Evolutionary conservation across 305 asterid genomes (phyloP).

Genomic region (Fraxinus sp.): DNA sequence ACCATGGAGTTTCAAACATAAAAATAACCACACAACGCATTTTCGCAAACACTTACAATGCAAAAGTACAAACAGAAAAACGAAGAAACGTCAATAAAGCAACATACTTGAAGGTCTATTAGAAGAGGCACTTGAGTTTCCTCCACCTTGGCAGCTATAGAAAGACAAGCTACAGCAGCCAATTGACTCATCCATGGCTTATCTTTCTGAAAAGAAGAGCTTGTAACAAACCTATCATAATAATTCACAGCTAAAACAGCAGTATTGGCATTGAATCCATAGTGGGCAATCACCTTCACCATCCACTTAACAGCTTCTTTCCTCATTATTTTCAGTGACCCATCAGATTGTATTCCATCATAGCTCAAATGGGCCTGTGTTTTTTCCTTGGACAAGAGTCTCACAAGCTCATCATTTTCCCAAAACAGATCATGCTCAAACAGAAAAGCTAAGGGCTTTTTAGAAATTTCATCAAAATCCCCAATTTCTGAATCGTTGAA

Average conservation of each 20-base stretch:
- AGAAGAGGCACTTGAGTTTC: constrained; percentile 80
- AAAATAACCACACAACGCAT: constrained; percentile 18
- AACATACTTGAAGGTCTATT: constrained; percentile 74
- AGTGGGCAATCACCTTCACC: constrained; percentile 53
- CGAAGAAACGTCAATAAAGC: neutral
- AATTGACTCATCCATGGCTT: constrained; percentile 95
- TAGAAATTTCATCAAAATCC: constrained; percentile 31
- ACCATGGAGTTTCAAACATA: neutral
- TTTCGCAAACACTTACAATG: constrained; percentile 38
- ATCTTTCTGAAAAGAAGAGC: constrained; percentile 63
- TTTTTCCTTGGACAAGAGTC: constrained; percentile 57
- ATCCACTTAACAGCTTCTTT: constrained; percentile 69
- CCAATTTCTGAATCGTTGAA: constrained; percentile 33
- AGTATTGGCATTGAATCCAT: constrained; percentile 61
- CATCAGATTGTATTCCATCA: constrained; percentile 37
- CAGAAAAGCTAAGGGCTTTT: constrained; percentile 38
- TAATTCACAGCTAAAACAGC: constrained; percentile 66
- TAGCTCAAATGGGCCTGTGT: constrained; percentile 32
- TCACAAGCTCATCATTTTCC: constrained; percentile 73
- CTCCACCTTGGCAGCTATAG: constrained; percentile 89
- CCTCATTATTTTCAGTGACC: constrained; percentile 40
- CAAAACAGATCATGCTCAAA: constrained; percentile 67
- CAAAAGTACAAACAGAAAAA: constrained; percentile 10
- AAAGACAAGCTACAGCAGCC: constrained; percentile 84
- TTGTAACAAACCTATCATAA: constrained; percentile 59